Base-by-base conservation (phyloP, 108 stramenopile genomes). In the Nitzschia sp. region DNA sequence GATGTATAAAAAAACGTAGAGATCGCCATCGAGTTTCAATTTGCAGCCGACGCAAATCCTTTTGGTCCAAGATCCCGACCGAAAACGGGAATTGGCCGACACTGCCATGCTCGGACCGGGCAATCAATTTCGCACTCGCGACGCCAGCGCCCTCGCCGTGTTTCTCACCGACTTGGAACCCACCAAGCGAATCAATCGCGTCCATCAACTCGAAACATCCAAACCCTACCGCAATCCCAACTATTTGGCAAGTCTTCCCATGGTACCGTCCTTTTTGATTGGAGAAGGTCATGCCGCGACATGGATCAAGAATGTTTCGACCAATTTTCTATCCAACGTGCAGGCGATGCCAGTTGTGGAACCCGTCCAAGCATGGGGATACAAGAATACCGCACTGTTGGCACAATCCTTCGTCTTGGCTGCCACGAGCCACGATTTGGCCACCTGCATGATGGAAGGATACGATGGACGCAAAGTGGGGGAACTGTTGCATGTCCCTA, bases 1-100 rank as follows among this genome's bases (percentile, higher is more conserved):
- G n/a, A n/a, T n/a, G n/a, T n/a, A 30, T 16, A 0, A 44, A 11
- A 57, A 26, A 9, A 58, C n/a, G 31, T 65, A 88, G 88, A 76
- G 86, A 61, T 73, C 92, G 28, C 92, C 92, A 22, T 88, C 88
- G 8, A 84, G 89, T 21, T 93, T 93, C 74, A 93, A 93, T 55
- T 65, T 93, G 23, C 89, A 90, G 62, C 92, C 92, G n/a, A 88
- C 84, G n/a, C 87, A 90, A 66, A 71, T 90, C 11, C 69, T 93
- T 27, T 61, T 93, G 45, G 85, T 93, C 3, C 85, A 86, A 48
- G 50, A 69, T 13, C 65, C 76, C 21, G 22, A 29, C 3, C 45
- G 80, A 36, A 88, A 90, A 69, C 56, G 85, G 34, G 47, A 75
- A 16, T 60, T 93, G 27, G 60, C 83, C 28, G 54, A 84, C 27